phyloP scores from a whole-genome alignment of 2,329 filamentous ascomycete genomes.

The Cercospora sojina region DNA sequence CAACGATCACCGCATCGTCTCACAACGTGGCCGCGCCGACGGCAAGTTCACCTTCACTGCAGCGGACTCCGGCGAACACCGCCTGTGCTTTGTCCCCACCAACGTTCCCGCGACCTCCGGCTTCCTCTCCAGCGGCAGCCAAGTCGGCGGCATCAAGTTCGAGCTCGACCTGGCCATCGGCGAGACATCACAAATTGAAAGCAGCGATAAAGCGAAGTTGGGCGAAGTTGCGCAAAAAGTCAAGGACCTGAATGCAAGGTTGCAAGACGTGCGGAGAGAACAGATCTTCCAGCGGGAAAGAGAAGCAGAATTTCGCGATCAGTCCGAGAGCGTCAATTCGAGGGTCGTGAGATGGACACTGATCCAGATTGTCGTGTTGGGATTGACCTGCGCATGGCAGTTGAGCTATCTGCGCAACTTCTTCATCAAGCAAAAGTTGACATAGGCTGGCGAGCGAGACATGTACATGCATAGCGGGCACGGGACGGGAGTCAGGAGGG shows the following conservation, averaged over 20 bases:
- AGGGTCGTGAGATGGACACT: constrained; percentile 93
- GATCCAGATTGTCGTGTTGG: constrained; percentile 81
- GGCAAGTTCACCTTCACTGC: constrained; percentile 96
- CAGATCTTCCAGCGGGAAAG: constrained; percentile 98
- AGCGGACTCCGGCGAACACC: constrained; percentile 91
- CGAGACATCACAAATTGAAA: constrained; percentile 90
- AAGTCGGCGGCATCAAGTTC: constrained; percentile 77
- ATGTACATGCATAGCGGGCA: constrained; percentile 18
- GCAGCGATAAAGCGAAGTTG: constrained; percentile 89
- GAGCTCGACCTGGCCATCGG: constrained; percentile 90
- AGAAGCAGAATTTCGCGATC: constrained; percentile 96
- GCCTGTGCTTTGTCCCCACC: constrained; percentile 86
- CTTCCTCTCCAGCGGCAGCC: constrained; percentile 67
- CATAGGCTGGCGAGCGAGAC: constrained; percentile 51
- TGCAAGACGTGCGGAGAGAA: constrained; percentile 87
- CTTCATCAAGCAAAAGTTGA: constrained; percentile 99
- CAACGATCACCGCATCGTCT: constrained; percentile 94
- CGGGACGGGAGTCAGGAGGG: constrained; percentile 11
- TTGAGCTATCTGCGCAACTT: constrained; percentile 91
- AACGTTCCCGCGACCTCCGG: constrained; percentile 67
- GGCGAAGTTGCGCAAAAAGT: constrained; percentile 84
- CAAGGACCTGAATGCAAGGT: constrained; percentile 79
- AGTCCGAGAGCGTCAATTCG: constrained; percentile 88
- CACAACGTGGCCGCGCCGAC: constrained; percentile 70
- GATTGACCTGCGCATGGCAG: constrained; percentile 92